Base-by-base conservation (phyloP, 176 grass and related monocot species). In the Hordeum vulgare region DNA sequence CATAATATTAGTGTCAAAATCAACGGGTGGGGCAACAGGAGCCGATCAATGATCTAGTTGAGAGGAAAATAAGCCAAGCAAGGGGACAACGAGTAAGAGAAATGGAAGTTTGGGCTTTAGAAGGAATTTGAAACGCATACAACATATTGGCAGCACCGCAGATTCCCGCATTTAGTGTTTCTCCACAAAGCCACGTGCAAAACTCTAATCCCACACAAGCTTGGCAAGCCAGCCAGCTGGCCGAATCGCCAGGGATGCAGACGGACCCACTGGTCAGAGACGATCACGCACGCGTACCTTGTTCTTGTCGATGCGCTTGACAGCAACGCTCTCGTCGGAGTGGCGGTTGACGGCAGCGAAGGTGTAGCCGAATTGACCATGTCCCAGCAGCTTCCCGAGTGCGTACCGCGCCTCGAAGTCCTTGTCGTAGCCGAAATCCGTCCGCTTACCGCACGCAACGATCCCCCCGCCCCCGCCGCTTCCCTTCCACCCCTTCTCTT, bases 221-320 rank as follows among this genome's bases (percentile, higher is more conserved):
- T 35, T 23, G 27, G 71, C 72, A 84, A 60, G 37, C 68, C 27
- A 84, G 71, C 56, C 66, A 89, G 77, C 62, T 76, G 82, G 27
- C 66, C 60, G 37, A 66, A 64, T 53, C 28, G 40, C 41, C 68
- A 17, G 20, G 8, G 14, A 29, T 25, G 18, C 44, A 28, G 11
- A 49, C 35, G 34, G 70, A 59, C 79, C 85, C 85, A 82, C 49
- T 35, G 12, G 79, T 77, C 79, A 82, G 79, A 28, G 14, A 44
- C 35, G 26, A 61, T 1, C 29, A 78, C n/a, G 37, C 36, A 29
- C 9, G 15, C 39, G 73, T 75, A 92, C 94, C 92, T 97, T 97
- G 69, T 89, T 97, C 73, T 94, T 97, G 56, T 97, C 90, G 84
- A 97, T 97, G 81, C 94, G 84, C 78, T 97, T 97, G 83, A 97